Percentiles rank a stretch among this genome's conserved stretches.
Evolutionary conservation across 2,329 filamentous ascomycete species (phyloP).

Genomic region (Aspergillus sp.): DNA sequence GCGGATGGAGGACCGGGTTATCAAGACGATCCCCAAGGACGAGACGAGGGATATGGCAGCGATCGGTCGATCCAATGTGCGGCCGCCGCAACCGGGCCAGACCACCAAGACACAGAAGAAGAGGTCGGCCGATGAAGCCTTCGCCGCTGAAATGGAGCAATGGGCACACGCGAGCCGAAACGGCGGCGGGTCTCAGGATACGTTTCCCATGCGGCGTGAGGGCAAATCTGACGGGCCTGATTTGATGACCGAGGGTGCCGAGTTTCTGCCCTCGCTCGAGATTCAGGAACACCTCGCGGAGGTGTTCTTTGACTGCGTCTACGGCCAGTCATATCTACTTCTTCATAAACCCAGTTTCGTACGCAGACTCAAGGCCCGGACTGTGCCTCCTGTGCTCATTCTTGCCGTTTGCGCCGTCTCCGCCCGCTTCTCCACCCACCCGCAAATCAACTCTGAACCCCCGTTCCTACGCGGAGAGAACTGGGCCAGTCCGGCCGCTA

Average conservation of each 20-base stretch:
- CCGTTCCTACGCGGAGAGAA: slow-evolving; percentile 86
- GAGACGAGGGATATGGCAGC: slow-evolving; percentile 68
- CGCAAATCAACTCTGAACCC: slow-evolving; percentile 71
- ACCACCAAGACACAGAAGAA: slow-evolving; percentile 69
- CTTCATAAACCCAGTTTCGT: slow-evolving; percentile 98
- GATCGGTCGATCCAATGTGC: slow-evolving; percentile 79
- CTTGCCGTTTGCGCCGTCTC: slow-evolving; percentile 94
- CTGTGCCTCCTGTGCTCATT: slow-evolving; percentile 83
- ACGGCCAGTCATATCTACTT: slow-evolving; percentile 91
- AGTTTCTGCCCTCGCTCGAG: slow-evolving; percentile 78
- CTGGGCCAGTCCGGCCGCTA: slow-evolving; percentile 84
- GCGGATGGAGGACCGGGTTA: slow-evolving; percentile 96
- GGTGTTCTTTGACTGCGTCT: slow-evolving; percentile 92
- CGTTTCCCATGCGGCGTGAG: slow-evolving; percentile 55
- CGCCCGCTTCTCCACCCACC: slow-evolving; percentile 91
- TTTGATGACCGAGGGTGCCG: slow-evolving; percentile 76
- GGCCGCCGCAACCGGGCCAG: slow-evolving; percentile 67
- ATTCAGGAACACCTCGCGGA: slow-evolving; percentile 92
- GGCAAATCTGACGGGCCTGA: slow-evolving; percentile 72
- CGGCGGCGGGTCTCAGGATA: slow-evolving; percentile 43
- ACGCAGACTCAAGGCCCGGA: slow-evolving; percentile 72
- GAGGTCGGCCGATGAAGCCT: slow-evolving; percentile 81
- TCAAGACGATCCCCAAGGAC: slow-evolving; percentile 88
- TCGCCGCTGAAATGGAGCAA: slow-evolving; percentile 74
- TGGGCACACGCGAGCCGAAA: slow-evolving; percentile 68